Evolutionary conservation across 108 stramenopile species (phyloP), one percentile per base, ranked within the genome.

Genomic region (Skeletonema marinoi): DNA sequence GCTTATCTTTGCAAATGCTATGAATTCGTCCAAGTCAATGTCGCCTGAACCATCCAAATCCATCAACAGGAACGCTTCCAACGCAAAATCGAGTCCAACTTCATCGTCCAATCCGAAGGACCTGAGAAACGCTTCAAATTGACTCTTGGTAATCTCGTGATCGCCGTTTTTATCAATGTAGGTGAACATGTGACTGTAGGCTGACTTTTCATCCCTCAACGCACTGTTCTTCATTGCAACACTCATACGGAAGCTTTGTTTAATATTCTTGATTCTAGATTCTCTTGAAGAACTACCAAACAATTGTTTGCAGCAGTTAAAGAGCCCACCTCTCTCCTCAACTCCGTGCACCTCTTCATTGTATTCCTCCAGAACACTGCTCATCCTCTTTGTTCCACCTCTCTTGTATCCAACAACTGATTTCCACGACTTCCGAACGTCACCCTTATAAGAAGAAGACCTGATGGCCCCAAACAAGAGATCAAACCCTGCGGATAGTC

Each of bases 401-500:
- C 31, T 29, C 2, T 25, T 38, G 42, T 56, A 54, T 2, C 46
- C n/a, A 10, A 35, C 67, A 8, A 54, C 25, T 25, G 25, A 25
- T 25, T 25, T 25, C 25, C 25, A 68, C 11, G 33, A 16, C 38
- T 50, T 44, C 32, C 68, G 1, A 50, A 10, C 31, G 10, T 4
- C 6, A 1, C 51, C 50, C 48, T 32, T 3, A 48, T 68, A 68
- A 9, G 68, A 54, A 29, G 68, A 32, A 17, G 68, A 56, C 5
- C 42, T 44, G 32, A 68, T 68, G 12, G 68, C 68, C 21, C 68
- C 51, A 33, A 44, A 68, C 21, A 83, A 64, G 21, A 84, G 62
- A 44, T 65, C 19, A 60, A 84, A 80, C 25, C 78, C 83, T 59
- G 75, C 63, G 14, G 42, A 51, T 16, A 84, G 48, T 14, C 12